Conservation (phyloP, 2,329 filamentous ascomycete genomes). For the Verticillium zaregamsianum region DNA sequence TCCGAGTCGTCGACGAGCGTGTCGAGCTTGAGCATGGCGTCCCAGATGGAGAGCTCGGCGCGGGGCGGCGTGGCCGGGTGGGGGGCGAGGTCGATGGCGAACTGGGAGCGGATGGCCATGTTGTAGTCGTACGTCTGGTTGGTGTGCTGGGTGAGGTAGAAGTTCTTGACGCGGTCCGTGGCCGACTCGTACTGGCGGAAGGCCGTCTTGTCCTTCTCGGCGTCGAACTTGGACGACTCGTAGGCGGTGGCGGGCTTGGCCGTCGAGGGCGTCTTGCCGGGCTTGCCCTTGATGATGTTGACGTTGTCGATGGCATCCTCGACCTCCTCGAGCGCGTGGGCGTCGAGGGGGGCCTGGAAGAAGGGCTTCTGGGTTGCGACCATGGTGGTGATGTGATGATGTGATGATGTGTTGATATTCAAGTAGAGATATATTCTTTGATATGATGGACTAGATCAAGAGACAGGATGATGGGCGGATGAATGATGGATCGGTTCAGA, state of each 20-base stretch:
- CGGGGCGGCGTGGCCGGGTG: slow-evolving; percentile 54
- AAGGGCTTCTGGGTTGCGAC: slow-evolving; percentile 10
- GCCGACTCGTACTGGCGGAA: slow-evolving; percentile 83
- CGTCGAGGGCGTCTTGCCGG: slow-evolving; percentile 1
- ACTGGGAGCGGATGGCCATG: slow-evolving; percentile 64
- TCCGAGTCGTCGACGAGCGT: slow-evolving; percentile 87
- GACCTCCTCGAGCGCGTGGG: slow-evolving; percentile 36
- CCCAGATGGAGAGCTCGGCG: slow-evolving; percentile 80
- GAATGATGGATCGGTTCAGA: neutral
- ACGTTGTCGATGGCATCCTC: slow-evolving; percentile 50
- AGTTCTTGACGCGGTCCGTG: slow-evolving; percentile 79
- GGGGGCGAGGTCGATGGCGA: slow-evolving; percentile 48
- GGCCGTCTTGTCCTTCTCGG: slow-evolving; percentile 71
- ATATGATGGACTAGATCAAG: neutral
- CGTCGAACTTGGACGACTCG: slow-evolving; percentile 66
- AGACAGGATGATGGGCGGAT: neutral
- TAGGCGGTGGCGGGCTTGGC: slow-evolving; percentile 8
- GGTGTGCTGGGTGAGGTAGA: slow-evolving; percentile 71
- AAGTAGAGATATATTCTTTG: neutral
- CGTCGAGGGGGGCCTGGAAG: slow-evolving; percentile 10
- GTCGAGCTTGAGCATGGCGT: slow-evolving; percentile 90
- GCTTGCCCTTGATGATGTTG: slow-evolving; percentile 44
- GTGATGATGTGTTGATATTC: neutral
- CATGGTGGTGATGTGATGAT: neutral
- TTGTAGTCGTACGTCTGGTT: slow-evolving; percentile 83